Conservation (phyloP, 1,284 basidiomycete species). For the Wallemia hederae region DNA sequence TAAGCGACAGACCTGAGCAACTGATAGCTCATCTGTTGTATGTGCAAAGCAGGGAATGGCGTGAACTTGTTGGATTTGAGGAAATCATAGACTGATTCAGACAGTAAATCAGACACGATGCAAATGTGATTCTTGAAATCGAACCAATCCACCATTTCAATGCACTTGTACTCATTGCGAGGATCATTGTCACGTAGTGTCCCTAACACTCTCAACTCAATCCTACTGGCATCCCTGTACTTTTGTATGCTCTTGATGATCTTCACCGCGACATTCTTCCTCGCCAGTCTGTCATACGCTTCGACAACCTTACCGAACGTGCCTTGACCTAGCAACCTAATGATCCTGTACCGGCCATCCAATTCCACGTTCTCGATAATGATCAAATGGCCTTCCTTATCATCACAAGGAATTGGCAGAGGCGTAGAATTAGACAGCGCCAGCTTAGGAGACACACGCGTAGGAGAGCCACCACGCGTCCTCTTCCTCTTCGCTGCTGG, state of each 20-base stretch:
- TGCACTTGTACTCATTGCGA: conserved; percentile 76
- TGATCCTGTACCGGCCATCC: conserved; percentile 24
- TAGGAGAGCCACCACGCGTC: not conserved
- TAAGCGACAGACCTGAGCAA: conserved; percentile 80
- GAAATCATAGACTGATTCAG: conserved; percentile 97
- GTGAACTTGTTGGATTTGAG: conserved; percentile 92
- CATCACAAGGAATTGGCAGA: conserved; percentile 8
- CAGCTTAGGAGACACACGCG: not conserved
- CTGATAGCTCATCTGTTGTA: conserved; percentile 81
- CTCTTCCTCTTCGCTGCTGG: not conserved
- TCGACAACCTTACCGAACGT: conserved; percentile 99
- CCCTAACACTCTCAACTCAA: conserved; percentile 83
- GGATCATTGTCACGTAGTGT: conserved; percentile 75
- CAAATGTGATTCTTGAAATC: conserved; percentile 96
- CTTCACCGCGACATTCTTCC: conserved; percentile 69
- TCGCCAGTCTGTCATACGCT: conserved; percentile 32
- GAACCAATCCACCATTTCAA: conserved; percentile 80
- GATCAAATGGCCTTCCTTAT: conserved; percentile 19
- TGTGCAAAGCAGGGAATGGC: conserved; percentile 82
- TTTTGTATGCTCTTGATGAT: conserved; percentile 90
- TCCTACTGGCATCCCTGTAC: conserved; percentile 94
- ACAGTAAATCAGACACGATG: conserved; percentile 79
- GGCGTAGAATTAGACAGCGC: not conserved
- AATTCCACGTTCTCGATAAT: conserved; percentile 8
- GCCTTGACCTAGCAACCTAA: conserved; percentile 73